Evolutionary conservation across 148 eudicot genomes (phyloP).

Genomic region (Talinum fruticosum): DNA sequence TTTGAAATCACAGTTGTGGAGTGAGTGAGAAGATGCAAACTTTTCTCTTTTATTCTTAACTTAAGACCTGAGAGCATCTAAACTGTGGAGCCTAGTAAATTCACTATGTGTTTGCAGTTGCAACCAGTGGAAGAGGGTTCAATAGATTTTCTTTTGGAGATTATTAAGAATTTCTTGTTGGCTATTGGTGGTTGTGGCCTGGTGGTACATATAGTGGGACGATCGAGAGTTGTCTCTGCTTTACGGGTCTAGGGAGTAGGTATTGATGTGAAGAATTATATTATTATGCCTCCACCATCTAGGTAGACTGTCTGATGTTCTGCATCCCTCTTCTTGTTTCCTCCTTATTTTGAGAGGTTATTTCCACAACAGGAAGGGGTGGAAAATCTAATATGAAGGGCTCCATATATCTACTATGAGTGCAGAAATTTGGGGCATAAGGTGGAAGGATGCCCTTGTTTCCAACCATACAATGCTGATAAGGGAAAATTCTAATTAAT

Average conservation of each 20-base stretch:
- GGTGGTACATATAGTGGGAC: neutral
- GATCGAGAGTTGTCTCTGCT: slow-evolving; percentile 5
- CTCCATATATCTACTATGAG: neutral
- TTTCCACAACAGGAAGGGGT: neutral
- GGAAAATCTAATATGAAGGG: neutral
- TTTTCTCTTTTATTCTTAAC: neutral
- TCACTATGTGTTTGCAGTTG: neutral
- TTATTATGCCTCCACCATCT: too few relatives aligned
- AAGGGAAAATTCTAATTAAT: neutral
- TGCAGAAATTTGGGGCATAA: neutral
- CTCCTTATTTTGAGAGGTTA: neutral
- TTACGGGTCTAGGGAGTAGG: neutral
- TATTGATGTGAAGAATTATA: neutral
- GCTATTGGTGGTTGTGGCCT: neutral
- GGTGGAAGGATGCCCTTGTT: neutral
- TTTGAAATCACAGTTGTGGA: neutral
- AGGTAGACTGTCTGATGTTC: too few relatives aligned
- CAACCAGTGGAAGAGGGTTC: neutral
- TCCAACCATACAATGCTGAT: neutral
- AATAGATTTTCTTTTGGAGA: neutral
- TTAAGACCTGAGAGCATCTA: neutral
- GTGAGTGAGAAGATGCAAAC: neutral
- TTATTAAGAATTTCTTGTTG: neutral
- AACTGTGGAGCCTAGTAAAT: neutral
- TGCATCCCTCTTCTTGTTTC: neutral